Conservation (phyloP, 805 yeast genomes). For the Metschnikowia gelsemii region DNA sequence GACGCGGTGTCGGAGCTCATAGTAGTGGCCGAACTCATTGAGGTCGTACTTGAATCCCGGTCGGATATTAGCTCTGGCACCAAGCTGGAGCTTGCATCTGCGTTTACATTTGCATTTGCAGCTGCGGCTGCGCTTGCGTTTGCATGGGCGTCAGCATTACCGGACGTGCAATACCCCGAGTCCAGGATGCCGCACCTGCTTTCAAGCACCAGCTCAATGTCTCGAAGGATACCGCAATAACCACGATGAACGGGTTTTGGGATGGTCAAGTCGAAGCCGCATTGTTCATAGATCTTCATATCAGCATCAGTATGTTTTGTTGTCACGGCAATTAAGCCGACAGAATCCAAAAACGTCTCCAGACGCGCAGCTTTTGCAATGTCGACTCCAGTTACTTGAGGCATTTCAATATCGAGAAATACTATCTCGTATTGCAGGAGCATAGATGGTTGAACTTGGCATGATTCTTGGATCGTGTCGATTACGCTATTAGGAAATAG, state of each 20-base stretch:
- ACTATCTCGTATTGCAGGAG: conserved; percentile 23
- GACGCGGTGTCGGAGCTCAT: background rate
- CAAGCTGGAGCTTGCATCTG: background rate
- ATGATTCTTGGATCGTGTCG: conserved; percentile 30
- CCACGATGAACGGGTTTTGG: conserved; percentile 37
- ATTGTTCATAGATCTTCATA: conserved; percentile 28
- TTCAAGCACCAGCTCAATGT: conserved; percentile 20
- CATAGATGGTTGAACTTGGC: conserved; percentile 27
- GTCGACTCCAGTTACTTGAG: conserved; percentile 39
- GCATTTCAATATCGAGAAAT: conserved; percentile 49
- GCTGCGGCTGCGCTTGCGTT: no score
- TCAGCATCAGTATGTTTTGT: conserved; percentile 32
- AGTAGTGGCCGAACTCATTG: background rate
- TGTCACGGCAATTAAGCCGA: conserved; percentile 43
- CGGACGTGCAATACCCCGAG: no score
- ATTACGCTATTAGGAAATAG: conserved; percentile 35
- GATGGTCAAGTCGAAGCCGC: conserved; percentile 43
- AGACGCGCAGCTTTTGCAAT: conserved; percentile 26
- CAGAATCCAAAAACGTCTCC: conserved; percentile 15
- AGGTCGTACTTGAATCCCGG: background rate
- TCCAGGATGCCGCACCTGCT: conserved; percentile 7
- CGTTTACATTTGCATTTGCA: no score
- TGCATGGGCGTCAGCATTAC: no score
- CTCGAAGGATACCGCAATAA: conserved; percentile 21
- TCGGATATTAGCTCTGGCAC: conserved; percentile 4